phyloP scores from a whole-genome alignment of 768 basidiomycete species.

The Boletellus emodensis region DNA sequence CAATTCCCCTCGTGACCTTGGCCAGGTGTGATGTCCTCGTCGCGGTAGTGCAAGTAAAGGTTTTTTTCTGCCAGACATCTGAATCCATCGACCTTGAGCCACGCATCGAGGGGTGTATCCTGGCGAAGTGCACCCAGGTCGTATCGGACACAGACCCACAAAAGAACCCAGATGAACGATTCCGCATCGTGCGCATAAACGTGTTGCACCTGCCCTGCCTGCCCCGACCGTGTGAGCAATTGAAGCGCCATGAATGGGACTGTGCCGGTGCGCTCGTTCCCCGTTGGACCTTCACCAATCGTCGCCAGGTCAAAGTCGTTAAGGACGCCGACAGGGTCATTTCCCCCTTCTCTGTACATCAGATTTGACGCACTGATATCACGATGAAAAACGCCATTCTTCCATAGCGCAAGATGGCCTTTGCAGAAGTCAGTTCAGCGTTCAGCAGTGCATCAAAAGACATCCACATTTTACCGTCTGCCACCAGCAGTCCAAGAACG shows the following conservation, averaged over 20 bases:
- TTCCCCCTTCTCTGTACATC: not conserved
- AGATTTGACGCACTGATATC: constrained; percentile 3
- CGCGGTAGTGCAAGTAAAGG: not conserved
- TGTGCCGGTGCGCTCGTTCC: constrained; percentile 22
- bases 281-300: not conserved
- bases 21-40: too few relatives aligned
- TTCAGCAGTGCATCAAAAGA: not conserved
- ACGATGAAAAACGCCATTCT: not conserved
- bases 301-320: constrained; percentile 30
- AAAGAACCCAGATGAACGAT: not conserved
- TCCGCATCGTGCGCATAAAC: not conserved
- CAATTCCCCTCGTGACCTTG: too few relatives aligned
- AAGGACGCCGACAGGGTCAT: constrained; percentile 2
- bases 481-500: constrained; percentile 2
- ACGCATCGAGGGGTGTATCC: not conserved
- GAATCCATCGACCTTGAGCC: not conserved
- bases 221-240: not conserved
- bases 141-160: not conserved
- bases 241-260: constrained; percentile 34
- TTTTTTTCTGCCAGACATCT: not conserved
- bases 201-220: not conserved
- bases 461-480: constrained; percentile 1
- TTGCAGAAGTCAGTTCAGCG: not conserved
- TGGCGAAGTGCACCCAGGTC: too few relatives aligned
- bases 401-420: constrained; percentile 8